A percentile compares a stretch with the other conserved stretches of the same genome.
Conservation (phyloP, 2,329 filamentous ascomycete genomes). For the Hymenoscyphus salicellus region DNA sequence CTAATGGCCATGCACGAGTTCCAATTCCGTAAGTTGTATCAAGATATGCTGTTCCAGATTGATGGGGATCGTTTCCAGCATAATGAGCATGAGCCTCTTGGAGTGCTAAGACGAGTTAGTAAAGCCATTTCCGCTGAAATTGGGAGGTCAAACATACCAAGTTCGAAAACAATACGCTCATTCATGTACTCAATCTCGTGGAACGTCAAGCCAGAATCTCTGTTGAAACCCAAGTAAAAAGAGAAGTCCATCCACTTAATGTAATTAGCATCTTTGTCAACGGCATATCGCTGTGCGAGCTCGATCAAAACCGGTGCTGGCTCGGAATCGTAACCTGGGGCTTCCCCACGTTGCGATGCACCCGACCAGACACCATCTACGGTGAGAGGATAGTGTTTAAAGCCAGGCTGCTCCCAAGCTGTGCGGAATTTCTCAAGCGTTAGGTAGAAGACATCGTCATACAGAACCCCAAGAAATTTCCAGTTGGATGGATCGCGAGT, state of each 20-base stretch:
- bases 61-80: slow-evolving; percentile 34
- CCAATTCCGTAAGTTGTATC: slow-evolving; percentile 38
- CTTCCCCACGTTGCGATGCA: slow-evolving; percentile 16
- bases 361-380: slow-evolving; percentile 22
- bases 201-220: slow-evolving; percentile 48
- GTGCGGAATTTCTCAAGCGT: slow-evolving; percentile 47
- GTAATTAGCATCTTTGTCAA: slow-evolving; percentile 19
- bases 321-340: slow-evolving; percentile 9
- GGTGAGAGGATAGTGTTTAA: slow-evolving; percentile 18
- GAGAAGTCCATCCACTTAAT: slow-evolving; percentile 22
- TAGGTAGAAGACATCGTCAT: slow-evolving; percentile 52
- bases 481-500: slow-evolving; percentile 50
- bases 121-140: background rate
- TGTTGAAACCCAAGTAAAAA: slow-evolving; percentile 50
- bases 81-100: slow-evolving; percentile 47
- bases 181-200: slow-evolving; percentile 54
- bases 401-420: slow-evolving; percentile 32
- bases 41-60: slow-evolving; percentile 30
- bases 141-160: slow-evolving; percentile 36
- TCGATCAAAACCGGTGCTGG: slow-evolving; percentile 19
- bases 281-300: slow-evolving; percentile 23
- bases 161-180: slow-evolving; percentile 54
- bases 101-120: slow-evolving; percentile 29
- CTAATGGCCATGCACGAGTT: slow-evolving; percentile 30
- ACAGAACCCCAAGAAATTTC: slow-evolving; percentile 52